Conservation (phyloP, 805 yeast genomes). For the Candida easanensis region DNA sequence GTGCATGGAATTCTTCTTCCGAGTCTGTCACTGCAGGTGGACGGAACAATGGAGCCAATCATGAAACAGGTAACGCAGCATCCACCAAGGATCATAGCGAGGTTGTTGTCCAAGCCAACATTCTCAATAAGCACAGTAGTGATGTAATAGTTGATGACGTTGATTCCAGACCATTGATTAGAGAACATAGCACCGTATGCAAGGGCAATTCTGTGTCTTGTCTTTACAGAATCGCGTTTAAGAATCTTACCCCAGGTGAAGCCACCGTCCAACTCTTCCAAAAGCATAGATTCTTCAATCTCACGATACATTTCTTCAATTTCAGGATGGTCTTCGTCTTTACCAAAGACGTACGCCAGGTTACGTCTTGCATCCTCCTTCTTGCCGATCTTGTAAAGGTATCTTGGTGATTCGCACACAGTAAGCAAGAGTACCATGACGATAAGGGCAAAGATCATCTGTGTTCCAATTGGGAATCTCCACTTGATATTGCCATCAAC, state of each 20-base stretch:
- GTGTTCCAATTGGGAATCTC: slow-evolving; percentile 71
- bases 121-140: slow-evolving; percentile 42
- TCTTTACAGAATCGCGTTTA: slow-evolving; percentile 18
- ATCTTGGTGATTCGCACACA: slow-evolving; percentile 54
- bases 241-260: slow-evolving; percentile 32
- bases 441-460: slow-evolving; percentile 44
- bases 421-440: slow-evolving; percentile 20
- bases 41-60: slow-evolving; percentile 41
- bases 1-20: slow-evolving; percentile 38
- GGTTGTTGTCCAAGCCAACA: slow-evolving; percentile 32
- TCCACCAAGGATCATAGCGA: slow-evolving; percentile 37
- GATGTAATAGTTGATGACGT: slow-evolving; percentile 47
- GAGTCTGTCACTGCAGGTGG: slow-evolving; percentile 42
- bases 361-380: slow-evolving; percentile 39
- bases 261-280: slow-evolving; percentile 12
- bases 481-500: slow-evolving; percentile 41
- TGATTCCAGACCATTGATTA: slow-evolving; percentile 43
- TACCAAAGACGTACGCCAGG: slow-evolving; percentile 38
- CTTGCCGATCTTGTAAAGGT: slow-evolving; percentile 45
- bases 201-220: slow-evolving; percentile 14
- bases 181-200: slow-evolving; percentile 18
- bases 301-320: slow-evolving; percentile 17
- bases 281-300: slow-evolving; percentile 16
- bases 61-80: slow-evolving; percentile 37
- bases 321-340: slow-evolving; percentile 17